phyloP scores from a whole-genome alignment of 2,329 filamentous ascomycete species.

The Aspergillus uvarum region DNA sequence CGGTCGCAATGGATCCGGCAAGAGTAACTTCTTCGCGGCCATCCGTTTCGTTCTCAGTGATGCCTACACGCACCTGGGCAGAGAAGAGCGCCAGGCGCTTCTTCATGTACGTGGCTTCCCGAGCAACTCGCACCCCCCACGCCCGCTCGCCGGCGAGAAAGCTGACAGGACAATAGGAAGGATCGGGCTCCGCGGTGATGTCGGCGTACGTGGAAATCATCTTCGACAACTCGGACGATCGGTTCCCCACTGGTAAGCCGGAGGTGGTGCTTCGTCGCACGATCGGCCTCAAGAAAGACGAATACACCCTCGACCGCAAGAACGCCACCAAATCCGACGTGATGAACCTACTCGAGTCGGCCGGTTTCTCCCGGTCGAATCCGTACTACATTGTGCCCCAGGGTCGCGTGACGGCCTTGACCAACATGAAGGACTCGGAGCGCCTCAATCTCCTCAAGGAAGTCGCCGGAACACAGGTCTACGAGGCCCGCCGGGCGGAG shows the following conservation, averaged over 20 bases:
- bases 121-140: neutral
- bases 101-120: constrained; percentile 62
- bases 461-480: constrained; percentile 96
- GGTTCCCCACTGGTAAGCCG: constrained; percentile 88
- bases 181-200: constrained; percentile 96
- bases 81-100: constrained; percentile 91
- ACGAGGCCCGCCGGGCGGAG: constrained; percentile 86
- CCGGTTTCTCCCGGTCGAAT: constrained; percentile 94
- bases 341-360: constrained; percentile 90
- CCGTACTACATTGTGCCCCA: constrained; percentile 99
- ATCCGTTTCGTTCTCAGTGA: constrained; percentile 98
- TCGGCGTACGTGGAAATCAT: constrained; percentile 99
- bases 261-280: constrained; percentile 90
- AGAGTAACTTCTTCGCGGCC: constrained; percentile 99
- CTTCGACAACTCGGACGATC: constrained; percentile 95
- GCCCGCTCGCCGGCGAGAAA: neutral
- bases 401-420: constrained; percentile 89
- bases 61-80: constrained; percentile 92
- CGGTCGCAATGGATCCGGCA: constrained; percentile 97
- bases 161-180: constrained; percentile 60
- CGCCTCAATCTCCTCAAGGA: constrained; percentile 89
- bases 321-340: constrained; percentile 93
- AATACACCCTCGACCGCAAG: constrained; percentile 96
- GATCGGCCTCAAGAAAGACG: constrained; percentile 96
- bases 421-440: constrained; percentile 97